Evolutionary conservation across 2,329 filamentous ascomycete genomes (phyloP).

Genomic region (Fusarium transvaalense): DNA sequence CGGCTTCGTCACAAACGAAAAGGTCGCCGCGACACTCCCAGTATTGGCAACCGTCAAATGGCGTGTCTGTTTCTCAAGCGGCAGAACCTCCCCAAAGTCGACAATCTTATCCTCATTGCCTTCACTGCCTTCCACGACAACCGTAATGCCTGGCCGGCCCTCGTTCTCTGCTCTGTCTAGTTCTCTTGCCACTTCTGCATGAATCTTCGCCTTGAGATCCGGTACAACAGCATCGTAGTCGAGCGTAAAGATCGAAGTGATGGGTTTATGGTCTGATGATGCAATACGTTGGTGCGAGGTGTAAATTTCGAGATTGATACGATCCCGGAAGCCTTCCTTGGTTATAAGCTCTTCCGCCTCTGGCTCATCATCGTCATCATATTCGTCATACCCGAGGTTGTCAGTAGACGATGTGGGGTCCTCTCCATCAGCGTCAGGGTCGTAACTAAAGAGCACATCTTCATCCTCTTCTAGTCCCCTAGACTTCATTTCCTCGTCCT

Average conservation of each 20-base stretch:
- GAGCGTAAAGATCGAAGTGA: conserved; percentile 84
- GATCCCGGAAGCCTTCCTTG: conserved; percentile 69
- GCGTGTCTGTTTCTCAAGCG: conserved; percentile 73
- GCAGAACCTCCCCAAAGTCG: conserved; percentile 82
- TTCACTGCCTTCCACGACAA: conserved; percentile 76
- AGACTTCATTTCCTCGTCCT: conserved; percentile 87
- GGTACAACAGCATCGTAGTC: conserved; percentile 90
- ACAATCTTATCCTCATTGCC: conserved; percentile 68
- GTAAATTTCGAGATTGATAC: conserved; percentile 74
- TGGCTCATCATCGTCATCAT: conserved; percentile 62
- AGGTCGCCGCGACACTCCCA: conserved; percentile 81
- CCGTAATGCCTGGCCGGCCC: conserved; percentile 81
- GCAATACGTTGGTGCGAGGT: conserved; percentile 88
- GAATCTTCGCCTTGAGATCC: conserved; percentile 83
- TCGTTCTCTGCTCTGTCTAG: conserved; percentile 94
- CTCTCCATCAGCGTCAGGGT: conserved; percentile 80
- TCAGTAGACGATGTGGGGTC: conserved; percentile 52
- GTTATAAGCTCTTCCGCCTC: conserved; percentile 65
- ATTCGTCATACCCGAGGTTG: conserved; percentile 70
- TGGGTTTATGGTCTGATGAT: conserved; percentile 95
- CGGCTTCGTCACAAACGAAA: conserved; percentile 83
- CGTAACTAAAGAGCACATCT: conserved; percentile 88
- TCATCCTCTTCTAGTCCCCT: conserved; percentile 86
- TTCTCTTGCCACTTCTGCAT: conserved; percentile 88
- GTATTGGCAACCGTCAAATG: conserved; percentile 92